Conservation (phyloP, 352 stramenopile genomes). For the Blastocystis sp. region DNA sequence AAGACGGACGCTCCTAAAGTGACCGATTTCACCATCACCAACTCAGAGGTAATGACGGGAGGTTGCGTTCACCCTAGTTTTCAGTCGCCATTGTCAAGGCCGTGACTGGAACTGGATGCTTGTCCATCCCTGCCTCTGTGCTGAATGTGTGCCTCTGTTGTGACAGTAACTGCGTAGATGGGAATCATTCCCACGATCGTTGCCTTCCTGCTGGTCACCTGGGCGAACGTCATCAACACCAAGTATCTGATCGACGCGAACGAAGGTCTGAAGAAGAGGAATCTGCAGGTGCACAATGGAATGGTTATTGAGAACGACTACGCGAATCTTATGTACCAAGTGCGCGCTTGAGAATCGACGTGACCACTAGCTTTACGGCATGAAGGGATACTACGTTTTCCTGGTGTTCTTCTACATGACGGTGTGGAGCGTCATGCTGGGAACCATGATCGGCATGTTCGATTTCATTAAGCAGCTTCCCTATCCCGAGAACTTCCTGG, state of each 20-base stretch:
- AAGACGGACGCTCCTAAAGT: background rate
- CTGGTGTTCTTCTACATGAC: conserved; percentile 58
- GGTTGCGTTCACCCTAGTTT: conserved; percentile 4
- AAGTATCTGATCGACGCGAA: conserved; percentile 58
- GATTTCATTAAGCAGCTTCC: conserved; percentile 36
- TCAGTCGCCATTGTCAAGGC: conserved; percentile 38
- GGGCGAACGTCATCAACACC: conserved; percentile 41
- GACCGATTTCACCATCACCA: background rate
- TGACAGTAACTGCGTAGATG: background rate
- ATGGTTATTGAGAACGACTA: conserved; percentile 59
- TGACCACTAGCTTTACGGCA: conserved; percentile 50
- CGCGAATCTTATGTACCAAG: conserved; percentile 64
- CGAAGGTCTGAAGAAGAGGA: conserved; percentile 27
- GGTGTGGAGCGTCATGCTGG: conserved; percentile 49
- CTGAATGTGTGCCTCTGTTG: background rate
- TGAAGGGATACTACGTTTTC: conserved; percentile 48
- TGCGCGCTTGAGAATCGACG: background rate
- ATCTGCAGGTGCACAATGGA: background rate
- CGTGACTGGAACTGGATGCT: conserved; percentile 44
- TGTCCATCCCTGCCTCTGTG: conserved; percentile 22
- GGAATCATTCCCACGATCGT: conserved; percentile 47
- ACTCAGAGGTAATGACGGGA: background rate
- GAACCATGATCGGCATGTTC: conserved; percentile 61
- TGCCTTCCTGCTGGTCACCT: conserved; percentile 26
- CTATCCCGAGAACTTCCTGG: conserved; percentile 36